Percentiles rank a stretch among this genome's conserved stretches.
Conservation (phyloP, 768 basidiomycete species). For the Strobilomyces echinocephalus region DNA sequence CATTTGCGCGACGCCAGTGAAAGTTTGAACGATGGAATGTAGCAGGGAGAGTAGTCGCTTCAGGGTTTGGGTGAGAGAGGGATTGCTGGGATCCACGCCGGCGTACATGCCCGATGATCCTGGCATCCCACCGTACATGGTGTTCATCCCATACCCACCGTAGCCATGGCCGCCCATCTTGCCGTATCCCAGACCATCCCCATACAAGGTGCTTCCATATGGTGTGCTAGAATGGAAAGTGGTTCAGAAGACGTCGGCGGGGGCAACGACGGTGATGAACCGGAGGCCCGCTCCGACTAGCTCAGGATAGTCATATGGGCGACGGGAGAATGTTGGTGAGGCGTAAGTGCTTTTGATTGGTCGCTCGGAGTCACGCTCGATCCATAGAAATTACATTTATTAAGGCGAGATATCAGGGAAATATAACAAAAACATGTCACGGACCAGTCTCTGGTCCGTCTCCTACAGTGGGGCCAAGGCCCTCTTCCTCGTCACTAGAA, state of each 20-base stretch:
- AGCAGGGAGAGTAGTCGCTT: constrained; percentile 82
- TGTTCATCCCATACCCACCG: constrained; percentile 49
- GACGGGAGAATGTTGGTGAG: too few relatives aligned
- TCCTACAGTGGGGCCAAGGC: constrained; percentile 22
- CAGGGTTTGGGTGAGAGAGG: constrained; percentile 84
- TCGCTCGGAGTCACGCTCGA: too few relatives aligned
- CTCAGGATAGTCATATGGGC: too few relatives aligned
- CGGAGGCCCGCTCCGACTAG: constrained; percentile 40
- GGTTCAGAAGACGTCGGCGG: constrained; percentile 27
- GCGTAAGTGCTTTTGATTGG: too few relatives aligned
- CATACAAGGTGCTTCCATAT: constrained; percentile 29
- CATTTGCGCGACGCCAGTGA: constrained; percentile 93
- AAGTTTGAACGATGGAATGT: constrained; percentile 93
- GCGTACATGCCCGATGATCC: constrained; percentile 35
- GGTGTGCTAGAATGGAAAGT: constrained; percentile 59
- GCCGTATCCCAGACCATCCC: constrained; percentile 36
- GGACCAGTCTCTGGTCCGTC: constrained; percentile 7
- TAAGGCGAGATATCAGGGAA: constrained; percentile 14
- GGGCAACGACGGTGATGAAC: constrained; percentile 24
- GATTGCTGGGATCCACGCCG: constrained; percentile 46
- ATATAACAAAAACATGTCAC: constrained; percentile 3
- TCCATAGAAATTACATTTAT: constrained; percentile 19
- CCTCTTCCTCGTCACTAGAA: constrained; percentile 36
- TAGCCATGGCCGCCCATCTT: constrained; percentile 43
- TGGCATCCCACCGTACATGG: constrained; percentile 37